Percentiles rank a stretch among this genome's conserved stretches.
Evolutionary conservation across 176 grass and related monocot species (phyloP).

Genomic region (Oryza glaberrima): DNA sequence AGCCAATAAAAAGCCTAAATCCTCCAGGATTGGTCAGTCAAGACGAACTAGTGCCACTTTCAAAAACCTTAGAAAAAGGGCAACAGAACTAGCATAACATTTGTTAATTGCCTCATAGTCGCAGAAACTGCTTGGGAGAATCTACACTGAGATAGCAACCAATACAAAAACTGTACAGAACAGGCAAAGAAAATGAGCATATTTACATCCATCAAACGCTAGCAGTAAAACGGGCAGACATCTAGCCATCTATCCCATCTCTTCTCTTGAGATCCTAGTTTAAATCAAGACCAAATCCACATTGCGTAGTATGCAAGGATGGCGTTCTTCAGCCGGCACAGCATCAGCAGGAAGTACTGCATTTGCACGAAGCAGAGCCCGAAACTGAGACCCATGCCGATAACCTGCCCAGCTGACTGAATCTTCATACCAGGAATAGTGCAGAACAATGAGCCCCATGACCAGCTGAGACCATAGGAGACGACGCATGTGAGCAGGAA

Average conservation of each 20-base stretch:
- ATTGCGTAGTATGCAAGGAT: slow-evolving; percentile 47
- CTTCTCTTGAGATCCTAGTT: background rate
- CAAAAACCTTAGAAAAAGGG: too few relatives aligned
- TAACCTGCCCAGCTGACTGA: slow-evolving; percentile 32
- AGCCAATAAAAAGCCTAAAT: too few relatives aligned
- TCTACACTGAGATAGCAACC: background rate
- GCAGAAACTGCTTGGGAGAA: background rate
- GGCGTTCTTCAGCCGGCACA: slow-evolving; percentile 54
- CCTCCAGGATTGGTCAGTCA: too few relatives aligned
- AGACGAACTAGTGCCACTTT: too few relatives aligned
- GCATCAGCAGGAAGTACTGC: slow-evolving; percentile 55
- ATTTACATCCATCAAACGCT: slow-evolving; percentile 40
- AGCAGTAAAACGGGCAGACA: background rate
- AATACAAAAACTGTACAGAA: slow-evolving; percentile 13
- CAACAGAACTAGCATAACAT: background rate
- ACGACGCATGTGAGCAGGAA: slow-evolving; percentile 49
- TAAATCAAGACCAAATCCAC: slow-evolving; percentile 58
- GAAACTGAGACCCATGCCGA: slow-evolving; percentile 9
- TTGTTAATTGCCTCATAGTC: background rate
- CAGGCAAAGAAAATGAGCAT: background rate
- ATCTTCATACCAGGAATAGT: slow-evolving; percentile 15
- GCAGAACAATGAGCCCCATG: slow-evolving; percentile 57
- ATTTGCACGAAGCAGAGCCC: slow-evolving; percentile 52
- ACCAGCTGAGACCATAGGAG: slow-evolving; percentile 54
- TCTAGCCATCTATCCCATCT: background rate